phyloP scores from a whole-genome alignment of 1,284 basidiomycete genomes.

The Chiua sp. region DNA sequence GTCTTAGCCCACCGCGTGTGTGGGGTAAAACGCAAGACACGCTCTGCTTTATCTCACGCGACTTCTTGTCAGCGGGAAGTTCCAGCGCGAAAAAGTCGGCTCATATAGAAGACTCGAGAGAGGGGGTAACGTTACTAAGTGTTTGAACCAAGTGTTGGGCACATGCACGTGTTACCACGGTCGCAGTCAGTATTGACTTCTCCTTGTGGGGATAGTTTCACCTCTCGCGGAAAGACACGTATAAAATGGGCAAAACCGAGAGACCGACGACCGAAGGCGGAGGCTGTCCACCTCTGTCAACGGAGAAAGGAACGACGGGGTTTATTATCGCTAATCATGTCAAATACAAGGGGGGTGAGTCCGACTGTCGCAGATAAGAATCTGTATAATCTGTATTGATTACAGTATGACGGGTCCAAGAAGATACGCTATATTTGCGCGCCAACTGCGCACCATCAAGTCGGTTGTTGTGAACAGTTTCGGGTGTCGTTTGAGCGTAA shows the following conservation, averaged over 20 bases:
- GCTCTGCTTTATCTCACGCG: neutral
- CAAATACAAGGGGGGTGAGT: neutral
- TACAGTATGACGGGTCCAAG: neutral
- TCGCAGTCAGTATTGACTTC: neutral
- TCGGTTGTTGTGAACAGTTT: neutral
- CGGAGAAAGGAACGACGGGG: neutral
- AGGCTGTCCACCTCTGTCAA: neutral
- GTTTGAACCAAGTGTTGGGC: neutral
- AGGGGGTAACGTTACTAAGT: neutral
- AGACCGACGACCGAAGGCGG: neutral
- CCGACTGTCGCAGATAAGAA: neutral
- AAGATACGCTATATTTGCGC: neutral
- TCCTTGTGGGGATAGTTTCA: neutral
- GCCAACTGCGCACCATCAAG: neutral
- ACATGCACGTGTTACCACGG: neutral
- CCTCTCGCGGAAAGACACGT: neutral
- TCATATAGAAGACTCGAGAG: neutral
- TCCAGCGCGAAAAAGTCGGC: slow-evolving; percentile 2
- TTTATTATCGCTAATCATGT: neutral
- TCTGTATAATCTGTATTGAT: neutral
- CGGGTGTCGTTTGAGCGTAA: neutral
- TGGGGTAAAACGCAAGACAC: neutral
- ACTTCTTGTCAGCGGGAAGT: neutral
- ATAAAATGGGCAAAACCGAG: neutral
- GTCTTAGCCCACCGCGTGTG: neutral